Evolutionary conservation across 176 grass and related monocot genomes (phyloP).

Genomic region (Thalia dealbata): DNA sequence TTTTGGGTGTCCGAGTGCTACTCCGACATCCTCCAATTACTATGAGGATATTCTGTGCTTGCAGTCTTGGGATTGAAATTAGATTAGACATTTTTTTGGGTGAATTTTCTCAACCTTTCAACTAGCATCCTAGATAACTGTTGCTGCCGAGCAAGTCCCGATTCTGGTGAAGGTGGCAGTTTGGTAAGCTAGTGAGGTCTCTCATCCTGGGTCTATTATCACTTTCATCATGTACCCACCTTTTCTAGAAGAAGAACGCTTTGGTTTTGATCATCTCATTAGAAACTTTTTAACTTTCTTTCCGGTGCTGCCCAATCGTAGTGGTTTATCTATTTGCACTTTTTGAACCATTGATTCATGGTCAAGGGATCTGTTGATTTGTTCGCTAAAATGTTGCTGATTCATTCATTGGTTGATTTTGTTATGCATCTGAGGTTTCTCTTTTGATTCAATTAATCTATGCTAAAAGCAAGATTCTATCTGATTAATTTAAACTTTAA

Average conservation of each 20-base stretch:
- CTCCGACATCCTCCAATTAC: not conserved
- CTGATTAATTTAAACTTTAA: conserved; percentile 10
- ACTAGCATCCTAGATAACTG: not conserved
- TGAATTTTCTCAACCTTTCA: not conserved
- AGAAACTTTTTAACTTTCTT: not conserved
- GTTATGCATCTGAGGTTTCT: not conserved
- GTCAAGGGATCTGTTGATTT: not conserved
- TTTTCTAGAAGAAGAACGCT: no score
- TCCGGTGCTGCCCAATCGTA: not conserved
- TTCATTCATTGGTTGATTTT: not conserved
- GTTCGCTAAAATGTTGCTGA: not conserved
- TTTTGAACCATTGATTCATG: not conserved
- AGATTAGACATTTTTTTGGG: no score
- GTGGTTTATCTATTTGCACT: not conserved
- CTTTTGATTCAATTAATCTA: not conserved
- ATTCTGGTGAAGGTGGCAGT: not conserved
- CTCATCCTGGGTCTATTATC: not conserved
- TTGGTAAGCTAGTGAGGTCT: not conserved
- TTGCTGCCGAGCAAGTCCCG: not conserved
- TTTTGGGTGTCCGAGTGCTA: not conserved
- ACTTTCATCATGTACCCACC: no score
- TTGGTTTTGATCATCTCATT: no score
- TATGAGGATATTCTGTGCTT: not conserved
- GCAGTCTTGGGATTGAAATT: not conserved
- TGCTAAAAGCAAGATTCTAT: not conserved